phyloP scores from a whole-genome alignment of 768 basidiomycete species.

The Naematelia aurantialba region DNA sequence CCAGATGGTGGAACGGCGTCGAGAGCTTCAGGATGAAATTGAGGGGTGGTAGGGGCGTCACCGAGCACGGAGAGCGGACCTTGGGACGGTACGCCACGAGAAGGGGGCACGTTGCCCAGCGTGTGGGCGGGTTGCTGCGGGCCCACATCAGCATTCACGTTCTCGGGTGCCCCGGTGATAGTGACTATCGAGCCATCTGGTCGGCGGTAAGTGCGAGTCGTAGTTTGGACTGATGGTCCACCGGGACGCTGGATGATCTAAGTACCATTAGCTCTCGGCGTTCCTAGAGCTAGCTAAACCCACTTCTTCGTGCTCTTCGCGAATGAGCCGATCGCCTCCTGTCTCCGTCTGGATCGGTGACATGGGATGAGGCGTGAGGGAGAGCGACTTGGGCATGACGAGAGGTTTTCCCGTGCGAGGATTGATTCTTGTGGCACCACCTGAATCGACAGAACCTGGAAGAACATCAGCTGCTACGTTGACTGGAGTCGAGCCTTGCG shows the following conservation, averaged over 20 bases:
- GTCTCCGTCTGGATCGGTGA: slow-evolving; percentile 28
- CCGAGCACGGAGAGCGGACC: slow-evolving; percentile 11
- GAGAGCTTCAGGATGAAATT: background rate
- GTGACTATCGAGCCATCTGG: slow-evolving; percentile 10
- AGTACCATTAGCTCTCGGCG: background rate
- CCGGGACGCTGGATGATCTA: slow-evolving; percentile 40
- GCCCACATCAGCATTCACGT: slow-evolving; percentile 1
- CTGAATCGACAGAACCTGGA: slow-evolving; percentile 13
- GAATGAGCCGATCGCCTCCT: slow-evolving; percentile 26
- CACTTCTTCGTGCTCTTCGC: slow-evolving; percentile 44
- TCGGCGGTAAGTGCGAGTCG: slow-evolving; percentile 32
- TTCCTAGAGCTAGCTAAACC: slow-evolving; percentile 11
- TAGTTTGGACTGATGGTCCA: slow-evolving; percentile 32
- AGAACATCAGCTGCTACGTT: slow-evolving; percentile 7
- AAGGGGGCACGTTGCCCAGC: slow-evolving; percentile 8
- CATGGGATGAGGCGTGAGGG: slow-evolving; percentile 23
- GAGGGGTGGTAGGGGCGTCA: background rate
- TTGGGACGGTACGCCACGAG: slow-evolving; percentile 11
- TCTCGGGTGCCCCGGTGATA: background rate
- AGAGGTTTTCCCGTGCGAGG: slow-evolving; percentile 40
- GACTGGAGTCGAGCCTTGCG: slow-evolving; percentile 7
- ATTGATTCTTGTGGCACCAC: slow-evolving; percentile 26
- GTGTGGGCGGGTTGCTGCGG: background rate
- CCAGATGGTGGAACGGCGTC: background rate
- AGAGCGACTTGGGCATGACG: slow-evolving; percentile 30